Evolutionary conservation across 202 grass and related monocot species (phyloP), one percentile per base, ranked within the genome.

Genomic region (Zoysia matrella): DNA sequence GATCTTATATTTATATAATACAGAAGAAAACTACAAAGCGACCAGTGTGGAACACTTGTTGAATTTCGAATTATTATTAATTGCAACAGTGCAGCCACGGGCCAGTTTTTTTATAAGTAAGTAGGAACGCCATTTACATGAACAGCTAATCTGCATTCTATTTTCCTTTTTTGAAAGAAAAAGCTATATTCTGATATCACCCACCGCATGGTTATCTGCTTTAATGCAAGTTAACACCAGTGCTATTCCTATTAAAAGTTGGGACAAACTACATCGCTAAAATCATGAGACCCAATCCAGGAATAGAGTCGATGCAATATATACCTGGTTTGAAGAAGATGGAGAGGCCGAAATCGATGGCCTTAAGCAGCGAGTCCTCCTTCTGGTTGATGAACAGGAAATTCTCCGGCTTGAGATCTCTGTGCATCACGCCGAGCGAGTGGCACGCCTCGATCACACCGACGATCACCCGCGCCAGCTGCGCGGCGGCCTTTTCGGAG

Each of bases 301-400:
- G 60, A 62, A 62, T 47, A 57, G 61, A 74, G 67, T 14, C 11
- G 51, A 75, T 47, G 30, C 8, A 54, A 68, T 65, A 99, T 36
- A 36, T 36, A 36, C 96, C 96, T 90, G 96, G 96, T 69, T 83
- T 93, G 73, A 99, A 99, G 78, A 99, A 96, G 65, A 99, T 92
- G 9, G 96, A 99, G 8, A 99, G 30, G 30, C 30, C 30, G 30
- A 36, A 36, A 36, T 36, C 30, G 30, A 36, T 36, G 30, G 30
- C 30, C 30, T 36, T 36, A 36, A 36, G 30, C 30, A 36, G 30
- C 30, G 30, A 36, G 30, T 36, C 30, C 30, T 36, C 30, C 30
- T 36, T 36, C 30, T 36, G 30, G 30, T 36, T 36, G 30, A 36
- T 36, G 30, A 36, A 36, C 30, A 36, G 30, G 30, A 36, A 36